Evolutionary conservation across 768 basidiomycete genomes (phyloP), one percentile per base, ranked within the genome.

Genomic region (Postia placenta): DNA sequence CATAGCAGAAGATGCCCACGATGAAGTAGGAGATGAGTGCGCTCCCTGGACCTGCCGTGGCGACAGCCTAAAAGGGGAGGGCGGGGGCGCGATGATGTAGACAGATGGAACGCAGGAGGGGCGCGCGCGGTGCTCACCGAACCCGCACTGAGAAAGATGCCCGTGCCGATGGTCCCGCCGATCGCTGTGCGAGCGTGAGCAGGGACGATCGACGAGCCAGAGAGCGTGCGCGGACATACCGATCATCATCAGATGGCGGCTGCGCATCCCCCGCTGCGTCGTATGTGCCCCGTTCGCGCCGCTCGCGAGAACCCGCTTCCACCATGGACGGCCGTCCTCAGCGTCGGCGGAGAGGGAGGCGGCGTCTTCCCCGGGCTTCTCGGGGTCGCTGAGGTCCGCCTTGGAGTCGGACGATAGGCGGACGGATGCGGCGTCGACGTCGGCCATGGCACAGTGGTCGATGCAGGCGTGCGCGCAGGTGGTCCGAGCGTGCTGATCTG

Each of bases 131-230:
- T n/a, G n/a, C n/a, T n/a, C n/a, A n/a, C 76, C 42, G 75, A 73
- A 41, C 79, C 81, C 33, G 77, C 78, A 59, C 78, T 78, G 58
- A 81, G 65, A 56, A 81, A 81, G 37, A 81, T 79, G 42, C 80
- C 79, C 2, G 76, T 78, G n/a, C 77, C 77, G 35, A 79, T 79
- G 0, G 78, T 80, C 0, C 78, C 77, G 15, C 78, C 77, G 49
- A 79, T 77, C 20, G 76, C 76, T 75, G 45, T 11, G 39, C n/a
- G 38, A 11, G 26, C 25, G 17, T 43, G 40, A 3, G 27, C 11
- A 39, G 22, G 7, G 20, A 15, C 5, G 22, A 41, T 11, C 17
- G 28, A 37, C 27, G 45, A 6, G 42, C 22, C 12, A 45, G 11
- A n/a, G 35, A 24, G 17, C 27, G 11, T 2, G 19, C n/a, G n/a